Conservation (phyloP, 176 grass and related monocot species). For the Aegilops umbellulata region DNA sequence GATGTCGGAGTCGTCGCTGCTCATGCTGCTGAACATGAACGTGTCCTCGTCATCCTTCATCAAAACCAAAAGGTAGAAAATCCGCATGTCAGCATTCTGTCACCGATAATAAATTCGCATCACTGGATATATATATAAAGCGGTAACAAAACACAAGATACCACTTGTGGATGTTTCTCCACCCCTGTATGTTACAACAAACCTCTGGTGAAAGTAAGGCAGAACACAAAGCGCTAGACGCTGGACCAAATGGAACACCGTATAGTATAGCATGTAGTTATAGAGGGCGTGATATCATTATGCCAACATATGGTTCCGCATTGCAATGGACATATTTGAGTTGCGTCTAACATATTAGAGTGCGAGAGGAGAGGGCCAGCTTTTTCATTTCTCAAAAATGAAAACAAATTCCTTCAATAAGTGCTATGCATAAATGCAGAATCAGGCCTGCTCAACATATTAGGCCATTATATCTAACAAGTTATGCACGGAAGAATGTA, state of each 20-base stretch:
- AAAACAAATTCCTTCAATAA: not conserved
- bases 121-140: not conserved
- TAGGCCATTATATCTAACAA: constrained; percentile 13
- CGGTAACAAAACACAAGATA: not conserved
- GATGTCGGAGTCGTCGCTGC: constrained; percentile 27
- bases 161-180: not conserved
- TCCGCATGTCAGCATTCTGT: not conserved
- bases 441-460: not conserved
- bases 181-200: not conserved
- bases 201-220: not conserved
- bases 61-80: constrained; percentile 2
- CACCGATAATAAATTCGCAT: not conserved
- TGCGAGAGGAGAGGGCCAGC: not conserved
- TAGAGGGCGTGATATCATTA: too few species aligned
- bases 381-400: not conserved
- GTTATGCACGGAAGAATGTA: not conserved
- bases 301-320: not conserved
- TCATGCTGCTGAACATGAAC: constrained; percentile 10
- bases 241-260: not conserved
- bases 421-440: not conserved
- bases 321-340: not conserved
- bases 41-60: constrained; percentile 20
- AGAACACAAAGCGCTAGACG: not conserved
- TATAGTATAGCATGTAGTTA: not conserved
- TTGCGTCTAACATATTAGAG: not conserved